These are phyloP conservation scores for Ambispora gerdemannii DNA, from an alignment of 192 early-diverging fungal species.

Conservation along the genomic window DNA sequence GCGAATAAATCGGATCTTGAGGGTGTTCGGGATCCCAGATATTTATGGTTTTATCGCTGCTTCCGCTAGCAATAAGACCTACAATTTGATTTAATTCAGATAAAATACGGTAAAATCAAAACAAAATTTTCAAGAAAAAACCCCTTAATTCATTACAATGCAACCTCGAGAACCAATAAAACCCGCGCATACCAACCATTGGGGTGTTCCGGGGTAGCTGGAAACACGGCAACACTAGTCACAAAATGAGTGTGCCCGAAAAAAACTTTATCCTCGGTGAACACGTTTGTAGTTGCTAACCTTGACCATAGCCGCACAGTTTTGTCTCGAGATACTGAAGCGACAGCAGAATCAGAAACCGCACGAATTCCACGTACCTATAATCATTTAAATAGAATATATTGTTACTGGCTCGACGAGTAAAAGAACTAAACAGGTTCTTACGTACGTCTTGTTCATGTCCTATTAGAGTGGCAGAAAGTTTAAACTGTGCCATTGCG, in stretches of 20 bases:
- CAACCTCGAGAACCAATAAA: too few species aligned
- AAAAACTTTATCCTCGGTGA: slow-evolving; percentile 51
- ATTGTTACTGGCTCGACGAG: slow-evolving; percentile 24
- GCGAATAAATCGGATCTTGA: slow-evolving; percentile 55
- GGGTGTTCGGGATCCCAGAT: slow-evolving; percentile 69
- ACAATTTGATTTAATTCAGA: slow-evolving; percentile 10
- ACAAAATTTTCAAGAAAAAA: too few species aligned
- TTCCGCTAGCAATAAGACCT: slow-evolving; percentile 82
- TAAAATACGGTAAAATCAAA: too few species aligned
- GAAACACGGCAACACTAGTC: slow-evolving; percentile 65
- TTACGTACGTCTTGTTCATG: slow-evolving; percentile 26
- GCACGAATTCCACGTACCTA: slow-evolving; percentile 69
- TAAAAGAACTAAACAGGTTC: slow-evolving; percentile 19
- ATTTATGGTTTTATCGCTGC: slow-evolving; percentile 79
- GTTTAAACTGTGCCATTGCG: slow-evolving; percentile 2
- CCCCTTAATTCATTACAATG: too few species aligned
- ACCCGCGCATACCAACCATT: slow-evolving; percentile 59
- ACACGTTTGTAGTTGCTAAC: slow-evolving; percentile 42
- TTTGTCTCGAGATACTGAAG: slow-evolving; percentile 75
- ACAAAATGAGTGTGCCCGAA: slow-evolving; percentile 76
- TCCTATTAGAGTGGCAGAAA: slow-evolving; percentile 18
- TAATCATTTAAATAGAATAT: neutral
- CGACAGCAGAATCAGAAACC: slow-evolving; percentile 54
- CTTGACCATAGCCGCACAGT: slow-evolving; percentile 72
- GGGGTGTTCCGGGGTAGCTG: slow-evolving; percentile 54